A percentile compares a stretch with the other conserved stretches of the same genome.
phyloP scores from a whole-genome alignment of 139 green algal species.

The Chlorella sp. region DNA sequence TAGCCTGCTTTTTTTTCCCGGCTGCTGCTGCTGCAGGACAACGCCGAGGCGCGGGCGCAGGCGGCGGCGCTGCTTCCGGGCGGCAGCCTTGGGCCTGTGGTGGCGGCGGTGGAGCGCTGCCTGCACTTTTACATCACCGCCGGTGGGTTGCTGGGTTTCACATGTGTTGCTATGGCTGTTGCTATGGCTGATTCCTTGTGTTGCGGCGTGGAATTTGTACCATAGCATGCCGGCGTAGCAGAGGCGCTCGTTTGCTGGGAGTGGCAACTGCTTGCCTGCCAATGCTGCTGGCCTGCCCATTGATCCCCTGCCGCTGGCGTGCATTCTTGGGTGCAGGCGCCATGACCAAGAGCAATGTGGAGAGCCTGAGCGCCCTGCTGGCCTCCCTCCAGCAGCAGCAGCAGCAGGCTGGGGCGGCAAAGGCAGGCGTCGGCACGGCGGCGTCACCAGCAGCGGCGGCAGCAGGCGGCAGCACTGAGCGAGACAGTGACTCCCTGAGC shows the following conservation, averaged over 20 bases:
- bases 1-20: no score
- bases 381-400: constrained; percentile 19
- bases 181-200: background rate
- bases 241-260: background rate
- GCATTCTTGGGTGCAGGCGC: constrained; percentile 3
- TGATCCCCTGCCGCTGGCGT: background rate
- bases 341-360: constrained; percentile 37
- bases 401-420: background rate
- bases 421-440: background rate
- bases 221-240: background rate
- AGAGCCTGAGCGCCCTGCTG: constrained; percentile 33
- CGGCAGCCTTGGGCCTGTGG: constrained; percentile 53
- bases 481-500: background rate
- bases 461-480: background rate
- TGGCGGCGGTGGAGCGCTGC: constrained; percentile 52
- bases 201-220: background rate
- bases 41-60: background rate
- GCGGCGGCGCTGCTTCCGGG: constrained; percentile 46
- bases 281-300: no score
- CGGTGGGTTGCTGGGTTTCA: background rate
- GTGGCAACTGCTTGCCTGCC: background rate
- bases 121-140: constrained; percentile 70
- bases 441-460: background rate
- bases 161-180: background rate
- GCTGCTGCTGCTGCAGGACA: constrained; percentile 36